Evolutionary conservation across 2,329 filamentous ascomycete genomes (phyloP), one percentile per base, ranked within the genome.

Genomic region (Diaporthe destruens): DNA sequence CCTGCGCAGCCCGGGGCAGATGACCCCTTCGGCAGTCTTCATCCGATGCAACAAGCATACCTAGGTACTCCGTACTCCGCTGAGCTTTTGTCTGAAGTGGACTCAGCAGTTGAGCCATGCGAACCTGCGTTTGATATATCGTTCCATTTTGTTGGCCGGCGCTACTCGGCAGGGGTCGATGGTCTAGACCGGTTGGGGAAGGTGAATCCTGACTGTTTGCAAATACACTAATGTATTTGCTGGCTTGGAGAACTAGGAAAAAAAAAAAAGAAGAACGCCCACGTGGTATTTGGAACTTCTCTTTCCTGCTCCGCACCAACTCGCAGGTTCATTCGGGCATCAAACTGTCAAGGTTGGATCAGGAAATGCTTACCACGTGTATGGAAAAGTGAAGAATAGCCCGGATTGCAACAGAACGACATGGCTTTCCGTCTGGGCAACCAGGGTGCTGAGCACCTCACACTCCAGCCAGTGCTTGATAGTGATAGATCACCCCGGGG

Each of bases 11-110:
- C 51, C 61, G 61, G 61, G 61, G 61, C 44, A 65, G 29, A 51
- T 20, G 16, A 65, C 61, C 25, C 39, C 61, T 51, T 65, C 44
- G 44, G 61, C 61, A 25, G 29, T 65, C 44, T 39, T 65, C 44
- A 65, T 65, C 61, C 61, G 61, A 65, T 65, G 61, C 44, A 65
- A 32, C 44, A 65, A 65, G 36, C 29, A 65, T 36, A n/a, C n/a
- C n/a, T n/a, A n/a, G n/a, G n/a, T n/a, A n/a, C n/a, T n/a, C n/a
- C n/a, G n/a, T n/a, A 51, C 61, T 65, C 61, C 44, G 47, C 61
- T 49, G 16, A 44, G 6, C 14, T 23, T 23, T 34, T 25, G 44
- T 65, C 44, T 32, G 61, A 11, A 65, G 61, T 65, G 61, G 61
- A 51, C 44, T 51, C 61, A 39, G 23, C 1, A 65, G 36, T 29